Conservation (phyloP, 2,329 filamentous ascomycete species). For the Fusarium sp. region DNA sequence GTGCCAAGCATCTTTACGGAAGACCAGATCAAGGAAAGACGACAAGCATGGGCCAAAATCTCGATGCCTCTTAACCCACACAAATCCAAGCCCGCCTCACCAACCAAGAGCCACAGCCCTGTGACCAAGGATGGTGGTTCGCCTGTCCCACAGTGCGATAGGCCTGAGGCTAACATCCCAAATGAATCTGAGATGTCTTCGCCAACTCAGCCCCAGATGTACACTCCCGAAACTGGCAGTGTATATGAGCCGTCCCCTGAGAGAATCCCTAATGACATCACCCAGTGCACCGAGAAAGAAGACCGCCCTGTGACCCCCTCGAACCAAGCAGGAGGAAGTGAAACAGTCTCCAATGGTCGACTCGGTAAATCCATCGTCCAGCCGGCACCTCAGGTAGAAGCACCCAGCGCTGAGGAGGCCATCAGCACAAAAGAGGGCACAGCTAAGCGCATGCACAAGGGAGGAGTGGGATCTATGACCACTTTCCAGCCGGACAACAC, state of each 20-base stretch:
- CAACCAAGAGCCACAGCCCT: slow-evolving; percentile 3
- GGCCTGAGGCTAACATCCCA: slow-evolving; percentile 6
- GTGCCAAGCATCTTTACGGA: slow-evolving; percentile 42
- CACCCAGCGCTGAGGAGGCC: background rate
- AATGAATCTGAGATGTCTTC: slow-evolving; percentile 20
- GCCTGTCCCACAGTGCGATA: background rate
- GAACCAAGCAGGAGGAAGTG: background rate
- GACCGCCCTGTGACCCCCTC: background rate
- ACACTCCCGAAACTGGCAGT: slow-evolving; percentile 22
- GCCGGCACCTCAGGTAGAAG: background rate
- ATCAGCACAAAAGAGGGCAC: background rate
- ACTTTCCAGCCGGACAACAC: background rate
- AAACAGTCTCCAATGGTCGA: background rate
- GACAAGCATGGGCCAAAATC: slow-evolving; percentile 48
- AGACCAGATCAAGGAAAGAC: slow-evolving; percentile 45
- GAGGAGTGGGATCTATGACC: background rate
- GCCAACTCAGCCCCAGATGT: slow-evolving; percentile 13
- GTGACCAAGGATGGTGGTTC: background rate
- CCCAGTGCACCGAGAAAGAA: background rate
- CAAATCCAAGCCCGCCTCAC: slow-evolving; percentile 20
- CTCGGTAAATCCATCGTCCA: background rate
- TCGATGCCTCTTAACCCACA: slow-evolving; percentile 45
- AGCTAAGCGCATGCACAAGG: background rate
- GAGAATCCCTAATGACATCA: background rate
- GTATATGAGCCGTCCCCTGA: slow-evolving; percentile 15